Evolutionary conservation across 192 early-diverging fungal genomes (phyloP), one percentile per base, ranked within the genome.

Genomic region (Entrophospora sp.): DNA sequence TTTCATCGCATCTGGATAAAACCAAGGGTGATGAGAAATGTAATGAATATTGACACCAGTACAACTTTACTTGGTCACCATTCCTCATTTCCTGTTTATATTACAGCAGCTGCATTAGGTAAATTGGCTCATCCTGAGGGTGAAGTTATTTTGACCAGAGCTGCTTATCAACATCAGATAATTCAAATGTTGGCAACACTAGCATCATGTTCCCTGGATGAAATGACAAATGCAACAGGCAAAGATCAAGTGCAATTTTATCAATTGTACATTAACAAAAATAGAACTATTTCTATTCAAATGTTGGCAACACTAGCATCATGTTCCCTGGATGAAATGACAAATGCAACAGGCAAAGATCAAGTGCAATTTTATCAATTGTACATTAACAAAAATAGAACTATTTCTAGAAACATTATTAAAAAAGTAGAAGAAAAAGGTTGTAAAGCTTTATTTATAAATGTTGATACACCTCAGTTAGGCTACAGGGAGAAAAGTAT

Each of bases 401-500:
- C 24, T 4, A 73, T 86, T 28, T 81, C 90, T 16, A 80, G 86
- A 64, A 69, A 75, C 20, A 69, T 95, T 24, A 81, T 95, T 8
- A 66, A 79, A 27, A 72, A 85, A 16, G 92, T 90, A 5, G 91
- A 93, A 64, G 71, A 60, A 9, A 85, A 81, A 6, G 92, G 92
- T 4, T 87, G 88, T 77, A 85, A 87, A 71, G 77, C 72, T 8
- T 65, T 94, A 25, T 90, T 91, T 64, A 85, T 92, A 30, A 94
- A 90, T 14, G 90, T 89, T 9, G 91, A 94, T 72, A 89, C 91
- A 0, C 90, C 91, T 10, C 81, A 79, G 68, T 61, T 82, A 57
- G 90, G 90, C 31, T 65, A 81, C 7, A 76, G 90, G 6, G 85
- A 92, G 60, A 91, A 91, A 44, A 90, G 92, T 75, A 92, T 92